Conservation (phyloP, 2,329 filamentous ascomycete species). For the Trichoderma sp. region DNA sequence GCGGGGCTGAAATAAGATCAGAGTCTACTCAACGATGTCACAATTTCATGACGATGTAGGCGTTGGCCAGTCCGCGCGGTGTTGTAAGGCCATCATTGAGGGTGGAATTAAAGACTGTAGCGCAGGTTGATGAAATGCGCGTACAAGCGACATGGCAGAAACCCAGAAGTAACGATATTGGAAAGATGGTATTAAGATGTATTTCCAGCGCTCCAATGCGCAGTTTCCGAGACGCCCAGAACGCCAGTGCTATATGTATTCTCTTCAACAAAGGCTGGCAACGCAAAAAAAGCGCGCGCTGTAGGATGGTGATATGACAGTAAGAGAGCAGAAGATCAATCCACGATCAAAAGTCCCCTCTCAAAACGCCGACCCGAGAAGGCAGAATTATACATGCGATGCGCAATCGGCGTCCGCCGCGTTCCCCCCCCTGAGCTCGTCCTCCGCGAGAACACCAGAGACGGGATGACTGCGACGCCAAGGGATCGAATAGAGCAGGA, state of each 20-base stretch:
- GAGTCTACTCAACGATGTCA: neutral
- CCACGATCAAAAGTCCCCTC: neutral
- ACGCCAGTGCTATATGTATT: constrained; percentile 19
- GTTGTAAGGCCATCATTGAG: neutral
- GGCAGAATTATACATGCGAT: neutral
- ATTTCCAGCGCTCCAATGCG: neutral
- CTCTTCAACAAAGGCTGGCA: neutral
- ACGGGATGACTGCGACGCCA: too few relatives aligned
- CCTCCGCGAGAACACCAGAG: neutral
- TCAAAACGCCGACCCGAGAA: constrained; percentile 15
- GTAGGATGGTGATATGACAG: neutral
- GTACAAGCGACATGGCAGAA: neutral
- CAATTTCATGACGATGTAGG: neutral
- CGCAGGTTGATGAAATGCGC: neutral
- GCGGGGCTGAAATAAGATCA: neutral
- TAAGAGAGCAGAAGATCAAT: neutral
- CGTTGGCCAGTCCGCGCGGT: neutral
- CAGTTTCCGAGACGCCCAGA: constrained; percentile 18
- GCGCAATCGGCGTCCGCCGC: neutral
- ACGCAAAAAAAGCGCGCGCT: neutral
- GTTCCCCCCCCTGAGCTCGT: too few relatives aligned
- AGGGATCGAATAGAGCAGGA: neutral
- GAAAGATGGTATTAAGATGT: neutral
- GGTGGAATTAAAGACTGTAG: too few relatives aligned
- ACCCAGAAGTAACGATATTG: neutral